These are phyloP conservation scores for Paecilomyces sp. DNA, from an alignment of 2,329 filamentous ascomycete genomes.

Conservation along the genomic window DNA sequence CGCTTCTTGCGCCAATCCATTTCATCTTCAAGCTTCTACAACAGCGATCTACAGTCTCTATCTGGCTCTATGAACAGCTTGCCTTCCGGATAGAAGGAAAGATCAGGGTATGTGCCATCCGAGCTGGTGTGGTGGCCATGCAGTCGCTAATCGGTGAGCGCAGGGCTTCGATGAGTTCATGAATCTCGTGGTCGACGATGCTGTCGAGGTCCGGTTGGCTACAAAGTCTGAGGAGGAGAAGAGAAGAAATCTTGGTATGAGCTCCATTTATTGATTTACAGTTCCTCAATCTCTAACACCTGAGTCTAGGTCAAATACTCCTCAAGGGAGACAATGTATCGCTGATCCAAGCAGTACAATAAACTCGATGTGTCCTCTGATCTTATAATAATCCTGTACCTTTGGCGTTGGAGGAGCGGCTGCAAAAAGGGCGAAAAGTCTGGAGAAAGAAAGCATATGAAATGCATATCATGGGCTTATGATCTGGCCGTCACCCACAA, in stretches of 20 bases:
- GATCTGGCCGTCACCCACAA: slow-evolving; percentile 63
- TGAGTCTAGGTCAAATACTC: slow-evolving; percentile 63
- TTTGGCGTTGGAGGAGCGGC: slow-evolving; percentile 11
- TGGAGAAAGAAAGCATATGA: slow-evolving; percentile 10
- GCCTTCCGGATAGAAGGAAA: slow-evolving; percentile 92
- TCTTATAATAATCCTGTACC: background rate
- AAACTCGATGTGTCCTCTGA: slow-evolving; percentile 6
- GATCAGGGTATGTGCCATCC: slow-evolving; percentile 62
- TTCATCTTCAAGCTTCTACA: slow-evolving; percentile 92
- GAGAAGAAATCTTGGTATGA: slow-evolving; percentile 67
- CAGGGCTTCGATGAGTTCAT: slow-evolving; percentile 99
- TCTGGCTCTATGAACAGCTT: slow-evolving; percentile 97
- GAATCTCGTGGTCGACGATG: slow-evolving; percentile 95
- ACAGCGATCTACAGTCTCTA: slow-evolving; percentile 74
- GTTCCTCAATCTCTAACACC: slow-evolving; percentile 6
- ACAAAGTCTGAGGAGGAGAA: slow-evolving; percentile 77
- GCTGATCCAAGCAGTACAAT: slow-evolving; percentile 58
- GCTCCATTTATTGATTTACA: background rate
- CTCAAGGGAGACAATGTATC: slow-evolving; percentile 86
- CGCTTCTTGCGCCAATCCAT: slow-evolving; percentile 71
- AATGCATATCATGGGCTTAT: slow-evolving; percentile 19
- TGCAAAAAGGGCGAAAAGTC: slow-evolving; percentile 13
- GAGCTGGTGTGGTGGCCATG: background rate
- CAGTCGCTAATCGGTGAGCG: background rate
- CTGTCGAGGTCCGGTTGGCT: slow-evolving; percentile 79